A percentile compares a stretch with the other conserved stretches of the same genome.
Conservation (phyloP, 331 rosid genomes). For the Malus hybrid region DNA sequence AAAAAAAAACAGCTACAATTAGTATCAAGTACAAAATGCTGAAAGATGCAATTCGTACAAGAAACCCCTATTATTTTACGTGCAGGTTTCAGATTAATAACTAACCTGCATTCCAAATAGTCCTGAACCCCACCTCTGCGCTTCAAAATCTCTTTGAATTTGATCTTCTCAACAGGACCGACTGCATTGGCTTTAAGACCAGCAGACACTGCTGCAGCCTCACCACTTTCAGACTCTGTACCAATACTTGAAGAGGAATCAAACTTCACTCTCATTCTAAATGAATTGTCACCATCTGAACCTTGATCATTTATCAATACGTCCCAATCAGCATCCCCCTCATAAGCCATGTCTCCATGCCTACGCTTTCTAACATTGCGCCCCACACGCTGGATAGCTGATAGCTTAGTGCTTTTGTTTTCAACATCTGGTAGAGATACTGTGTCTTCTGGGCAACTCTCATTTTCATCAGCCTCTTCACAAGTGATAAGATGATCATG, state of each 20-base stretch:
- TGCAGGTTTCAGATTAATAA: constrained; percentile 18
- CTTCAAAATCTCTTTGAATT: constrained; percentile 88
- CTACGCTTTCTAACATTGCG: constrained; percentile 64
- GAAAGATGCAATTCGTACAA: neutral
- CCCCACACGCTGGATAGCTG: constrained; percentile 34
- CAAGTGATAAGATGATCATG: constrained; percentile 17
- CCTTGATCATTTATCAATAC: constrained; percentile 45
- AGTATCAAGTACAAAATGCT: too few species aligned
- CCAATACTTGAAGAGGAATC: constrained; percentile 49
- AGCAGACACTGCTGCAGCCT: constrained; percentile 82
- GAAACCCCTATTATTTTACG: constrained; percentile 16
- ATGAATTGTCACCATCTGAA: constrained; percentile 37
- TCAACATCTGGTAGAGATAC: constrained; percentile 43
- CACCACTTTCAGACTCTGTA: constrained; percentile 64
- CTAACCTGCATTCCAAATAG: constrained; percentile 86
- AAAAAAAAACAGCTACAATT: neutral
- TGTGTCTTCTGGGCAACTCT: constrained; percentile 44
- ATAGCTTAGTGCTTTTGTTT: constrained; percentile 42
- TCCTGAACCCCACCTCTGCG: constrained; percentile 96
- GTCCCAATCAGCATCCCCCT: constrained; percentile 98
- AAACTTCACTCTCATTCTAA: constrained; percentile 42
- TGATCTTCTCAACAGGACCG: constrained; percentile 86
- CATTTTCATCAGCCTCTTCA: constrained; percentile 49
- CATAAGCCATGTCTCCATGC: constrained; percentile 98
- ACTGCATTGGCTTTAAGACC: constrained; percentile 84